Evolutionary conservation across 805 yeast genomes (phyloP).

Genomic region (Myxozyma melibiosi): DNA sequence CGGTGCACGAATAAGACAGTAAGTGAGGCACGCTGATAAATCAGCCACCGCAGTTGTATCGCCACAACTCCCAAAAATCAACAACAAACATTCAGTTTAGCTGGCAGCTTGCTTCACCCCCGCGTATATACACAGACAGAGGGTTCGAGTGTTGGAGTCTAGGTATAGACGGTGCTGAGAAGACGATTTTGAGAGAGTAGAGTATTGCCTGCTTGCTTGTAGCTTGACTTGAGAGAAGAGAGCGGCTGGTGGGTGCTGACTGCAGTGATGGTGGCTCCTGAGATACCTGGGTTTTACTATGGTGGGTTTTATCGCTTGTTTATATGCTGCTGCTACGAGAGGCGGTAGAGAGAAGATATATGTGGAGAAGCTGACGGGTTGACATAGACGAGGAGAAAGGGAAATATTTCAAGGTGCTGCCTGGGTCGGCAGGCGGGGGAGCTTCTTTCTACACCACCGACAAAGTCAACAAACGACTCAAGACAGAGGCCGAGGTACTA

Average conservation of each 20-base stretch:
- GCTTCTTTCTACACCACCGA: conserved; percentile 34
- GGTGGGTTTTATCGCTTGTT: conserved; percentile 22
- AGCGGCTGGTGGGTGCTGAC: neutral
- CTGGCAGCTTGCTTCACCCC: too few species aligned
- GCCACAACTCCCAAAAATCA: too few species aligned
- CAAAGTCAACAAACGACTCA: conserved; percentile 28
- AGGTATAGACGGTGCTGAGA: too few species aligned
- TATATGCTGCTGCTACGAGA: neutral
- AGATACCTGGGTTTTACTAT: conserved; percentile 30
- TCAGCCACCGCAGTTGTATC: too few species aligned
- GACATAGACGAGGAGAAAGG: conserved; percentile 32
- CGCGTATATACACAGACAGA: too few species aligned
- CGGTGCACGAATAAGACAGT: too few species aligned
- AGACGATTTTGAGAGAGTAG: too few species aligned
- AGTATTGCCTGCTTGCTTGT: too few species aligned
- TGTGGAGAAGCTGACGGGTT: neutral
- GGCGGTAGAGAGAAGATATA: neutral
- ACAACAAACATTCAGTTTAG: too few species aligned
- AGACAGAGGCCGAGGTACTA: conserved; percentile 8
- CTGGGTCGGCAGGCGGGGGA: conserved; percentile 34
- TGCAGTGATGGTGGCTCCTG: conserved; percentile 1
- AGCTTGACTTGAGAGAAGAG: too few species aligned
- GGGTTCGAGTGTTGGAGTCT: too few species aligned
- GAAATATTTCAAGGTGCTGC: conserved; percentile 36
- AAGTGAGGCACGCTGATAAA: too few species aligned